Base-by-base conservation (phyloP, 208 protist genomes). In the Trypanosoma rangeli region DNA sequence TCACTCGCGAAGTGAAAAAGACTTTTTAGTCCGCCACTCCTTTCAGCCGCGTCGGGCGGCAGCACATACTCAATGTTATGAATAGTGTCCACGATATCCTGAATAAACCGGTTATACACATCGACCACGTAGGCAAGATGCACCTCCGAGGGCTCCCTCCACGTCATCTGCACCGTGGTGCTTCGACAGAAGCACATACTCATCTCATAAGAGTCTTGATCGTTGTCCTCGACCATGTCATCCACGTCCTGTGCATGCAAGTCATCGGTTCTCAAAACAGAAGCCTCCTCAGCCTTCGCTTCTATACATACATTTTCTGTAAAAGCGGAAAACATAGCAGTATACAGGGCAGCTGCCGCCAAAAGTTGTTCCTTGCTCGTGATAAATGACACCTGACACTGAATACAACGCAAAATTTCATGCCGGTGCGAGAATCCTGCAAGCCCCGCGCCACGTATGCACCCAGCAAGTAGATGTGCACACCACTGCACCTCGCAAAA, bases 401-500 rank as follows among this genome's bases (percentile, higher is more conserved):
- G 68, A 53, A 83, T 73, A 65, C 72, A 83, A 16, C 29, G 20
- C n/a, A 76, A 28, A n/a, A 83, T 18, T 22, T 73, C 64, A 12
- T 74, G 20, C 28, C 70, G 64, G 9, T 73, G 29, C 5, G 49
- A 24, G 56, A 82, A 82, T 46, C 39, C 59, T 20, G 64, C 44
- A 10, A 72, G 31, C 46, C 84, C 79, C 5, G 76, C 73, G 15
- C 78, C 74, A 46, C 66, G 29, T 33, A 89, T 52, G 28, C 74
- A 84, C 9, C 76, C 82, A 9, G 70, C 74, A 22, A 91, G 82
- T 26, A 87, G 52, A 22, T 66, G 33, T 26, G 61, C 63, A 37
- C 78, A 83, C 80, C 82, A 83, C 52, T 67, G n/a, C 28, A 84
- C 56, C 12, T 80, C 83, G 13, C 15, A 67, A 18, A 81, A 77